Conservation (phyloP, 2,329 filamentous ascomycete genomes). For the Fusarium euwallaceae region DNA sequence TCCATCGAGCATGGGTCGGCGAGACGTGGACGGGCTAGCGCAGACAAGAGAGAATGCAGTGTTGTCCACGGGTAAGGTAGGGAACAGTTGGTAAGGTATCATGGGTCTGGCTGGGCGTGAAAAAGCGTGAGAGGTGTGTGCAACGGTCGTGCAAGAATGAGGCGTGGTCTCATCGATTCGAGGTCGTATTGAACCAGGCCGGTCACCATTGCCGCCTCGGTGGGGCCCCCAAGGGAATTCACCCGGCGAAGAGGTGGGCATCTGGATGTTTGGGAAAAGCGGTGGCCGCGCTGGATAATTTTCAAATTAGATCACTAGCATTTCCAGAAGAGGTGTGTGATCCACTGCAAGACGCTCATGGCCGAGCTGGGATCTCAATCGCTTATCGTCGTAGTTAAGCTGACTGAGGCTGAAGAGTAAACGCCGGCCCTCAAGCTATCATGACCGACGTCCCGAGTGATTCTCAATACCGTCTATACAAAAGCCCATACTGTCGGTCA, state of each 20-base stretch:
- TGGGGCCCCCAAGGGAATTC: conserved; percentile 44
- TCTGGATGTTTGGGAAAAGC: conserved; percentile 16
- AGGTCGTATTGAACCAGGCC: conserved; percentile 24
- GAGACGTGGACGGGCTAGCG: conserved; percentile 16
- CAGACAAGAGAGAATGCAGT: background rate
- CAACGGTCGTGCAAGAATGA: conserved; percentile 24
- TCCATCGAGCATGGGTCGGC: conserved; percentile 25
- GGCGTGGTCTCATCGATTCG: conserved; percentile 25
- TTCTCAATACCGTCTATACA: background rate
- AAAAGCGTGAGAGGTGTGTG: conserved; percentile 19
- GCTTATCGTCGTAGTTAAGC: conserved; percentile 22
- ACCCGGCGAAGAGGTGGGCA: conserved; percentile 41
- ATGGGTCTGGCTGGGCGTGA: conserved; percentile 34
- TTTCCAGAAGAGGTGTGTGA: background rate
- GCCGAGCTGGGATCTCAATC: conserved; percentile 25
- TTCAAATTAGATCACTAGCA: background rate
- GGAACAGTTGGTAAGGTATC: conserved; percentile 20
- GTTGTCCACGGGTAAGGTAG: background rate
- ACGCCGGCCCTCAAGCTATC: background rate
- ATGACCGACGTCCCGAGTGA: conserved; percentile 8
- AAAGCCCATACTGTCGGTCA: background rate
- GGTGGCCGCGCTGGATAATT: conserved; percentile 14
- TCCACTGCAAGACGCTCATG: conserved; percentile 4
- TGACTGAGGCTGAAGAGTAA: conserved; percentile 1
- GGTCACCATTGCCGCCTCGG: conserved; percentile 35